Percentiles rank a stretch among this genome's conserved stretches.
Conservation (phyloP, 768 basidiomycete species). For the Boletus reticulatus region DNA sequence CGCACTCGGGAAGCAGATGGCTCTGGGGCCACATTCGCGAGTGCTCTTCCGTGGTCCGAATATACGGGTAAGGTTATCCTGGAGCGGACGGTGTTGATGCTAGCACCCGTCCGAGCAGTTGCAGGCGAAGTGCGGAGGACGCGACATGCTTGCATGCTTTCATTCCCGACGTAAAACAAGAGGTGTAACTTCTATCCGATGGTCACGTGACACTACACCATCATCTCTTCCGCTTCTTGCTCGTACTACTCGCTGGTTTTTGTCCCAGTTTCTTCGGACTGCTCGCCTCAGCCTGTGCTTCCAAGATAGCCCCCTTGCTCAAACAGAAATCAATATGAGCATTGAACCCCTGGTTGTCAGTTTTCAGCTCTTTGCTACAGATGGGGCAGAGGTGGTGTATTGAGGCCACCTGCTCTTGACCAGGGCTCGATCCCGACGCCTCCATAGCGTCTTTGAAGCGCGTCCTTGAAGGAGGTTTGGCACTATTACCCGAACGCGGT, state of each 20-base stretch:
- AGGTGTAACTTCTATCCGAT: not conserved
- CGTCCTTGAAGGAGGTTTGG: not conserved
- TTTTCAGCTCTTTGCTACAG: conserved; percentile 57
- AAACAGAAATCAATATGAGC: conserved; percentile 89
- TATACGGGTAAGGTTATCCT: not conserved
- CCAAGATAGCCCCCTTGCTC: conserved; percentile 71
- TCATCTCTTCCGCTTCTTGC: conserved; percentile 21
- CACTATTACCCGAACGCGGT: conserved; percentile 5
- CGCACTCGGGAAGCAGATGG: conserved; percentile 18
- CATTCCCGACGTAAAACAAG: conserved; percentile 2
- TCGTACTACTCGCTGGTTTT: not conserved
- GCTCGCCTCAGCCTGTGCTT: conserved; percentile 50
- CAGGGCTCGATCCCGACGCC: conserved; percentile 19
- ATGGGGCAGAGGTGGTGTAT: conserved; percentile 63
- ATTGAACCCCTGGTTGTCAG: conserved; percentile 78
- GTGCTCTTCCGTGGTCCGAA: not conserved
- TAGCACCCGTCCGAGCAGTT: not conserved
- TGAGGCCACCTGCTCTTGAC: conserved; percentile 1
- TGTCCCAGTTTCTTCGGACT: conserved; percentile 16
- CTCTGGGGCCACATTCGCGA: not conserved
- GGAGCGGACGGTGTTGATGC: not conserved
- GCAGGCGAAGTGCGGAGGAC: conserved; percentile 10
- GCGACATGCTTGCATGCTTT: conserved; percentile 28
- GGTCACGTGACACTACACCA: conserved; percentile 18
- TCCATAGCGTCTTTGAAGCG: not conserved